Base-by-base conservation (phyloP, 139 green algal genomes). In the Eudorina sp. region DNA sequence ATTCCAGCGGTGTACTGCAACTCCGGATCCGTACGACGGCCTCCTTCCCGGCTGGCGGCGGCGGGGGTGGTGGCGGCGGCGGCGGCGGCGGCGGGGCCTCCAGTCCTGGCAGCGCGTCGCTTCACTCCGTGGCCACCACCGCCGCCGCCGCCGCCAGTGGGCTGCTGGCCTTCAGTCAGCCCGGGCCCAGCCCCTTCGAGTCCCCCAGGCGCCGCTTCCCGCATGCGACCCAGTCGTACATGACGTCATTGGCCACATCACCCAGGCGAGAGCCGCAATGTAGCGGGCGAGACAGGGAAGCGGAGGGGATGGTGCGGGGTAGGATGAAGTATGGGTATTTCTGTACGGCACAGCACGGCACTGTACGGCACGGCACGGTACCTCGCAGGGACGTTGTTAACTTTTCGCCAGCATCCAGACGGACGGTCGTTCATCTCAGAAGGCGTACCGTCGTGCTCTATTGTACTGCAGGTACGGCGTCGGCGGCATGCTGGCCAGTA, bases 401-500 rank as follows among this genome's bases (percentile, higher is more conserved):
- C n/a, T n/a, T n/a, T n/a, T n/a, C n/a, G n/a, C n/a, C n/a, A n/a
- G n/a, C n/a, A n/a, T n/a, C n/a, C n/a, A n/a, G n/a, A n/a, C n/a
- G n/a, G n/a, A n/a, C n/a, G n/a, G n/a, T n/a, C n/a, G n/a, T n/a
- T n/a, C n/a, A n/a, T n/a, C n/a, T n/a, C n/a, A n/a, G n/a, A n/a
- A n/a, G n/a, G n/a, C n/a, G n/a, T n/a, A n/a, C n/a, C n/a, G n/a
- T n/a, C n/a, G n/a, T n/a, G n/a, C n/a, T 58, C 13, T 58, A 16
- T 58, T 13, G 51, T 58, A 58, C 51, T 14, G 38, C 79, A 85
- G 58, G 58, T 75, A 74, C 55, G 79, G 77, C 68, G 68, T 23
- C 74, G 74, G 64, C 76, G 76, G 77, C 53, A 1, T 84, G 53
- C 36, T 84, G 53, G 41, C 53, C 21, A 84, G 79, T 13, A 38